Evolutionary conservation across 225 moss, liverwort and hornwort genomes (phyloP).

Genomic region (Sphagnum tenellum): DNA sequence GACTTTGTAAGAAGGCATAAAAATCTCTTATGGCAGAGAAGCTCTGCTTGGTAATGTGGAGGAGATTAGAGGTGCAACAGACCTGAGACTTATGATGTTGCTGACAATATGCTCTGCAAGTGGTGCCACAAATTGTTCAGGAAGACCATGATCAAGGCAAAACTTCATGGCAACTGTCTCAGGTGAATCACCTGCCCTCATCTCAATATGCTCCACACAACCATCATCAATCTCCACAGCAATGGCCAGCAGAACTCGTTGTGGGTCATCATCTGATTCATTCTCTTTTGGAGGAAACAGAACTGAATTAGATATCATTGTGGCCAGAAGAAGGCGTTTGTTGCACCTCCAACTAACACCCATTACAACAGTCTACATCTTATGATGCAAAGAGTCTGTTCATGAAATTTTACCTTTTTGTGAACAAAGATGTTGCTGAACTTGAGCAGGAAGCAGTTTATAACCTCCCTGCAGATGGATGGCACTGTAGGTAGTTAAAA

Average conservation of each 20-base stretch:
- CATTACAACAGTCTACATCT: no score
- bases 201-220: slow-evolving; percentile 58
- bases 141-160: slow-evolving; percentile 58
- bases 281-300: slow-evolving; percentile 26
- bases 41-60: background rate
- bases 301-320: no score
- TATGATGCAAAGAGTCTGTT: no score
- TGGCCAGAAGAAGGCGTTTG: no score
- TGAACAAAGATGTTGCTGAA: no score
- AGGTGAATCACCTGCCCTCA: slow-evolving; percentile 89
- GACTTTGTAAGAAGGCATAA: background rate
- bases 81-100: slow-evolving; percentile 80
- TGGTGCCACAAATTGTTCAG: slow-evolving; percentile 69
- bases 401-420: no score
- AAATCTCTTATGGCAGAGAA: background rate
- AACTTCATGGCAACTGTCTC: slow-evolving; percentile 73
- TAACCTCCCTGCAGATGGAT: no score
- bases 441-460: no score
- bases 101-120: slow-evolving; percentile 77
- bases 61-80: slow-evolving; percentile 3
- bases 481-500: no score
- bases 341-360: no score
- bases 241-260: slow-evolving; percentile 67
- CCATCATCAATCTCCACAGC: slow-evolving; percentile 91
- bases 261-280: slow-evolving; percentile 15